Evolutionary conservation across 2,329 filamentous ascomycete species (phyloP).

Genomic region (Cryoendolithus antarcticus): DNA sequence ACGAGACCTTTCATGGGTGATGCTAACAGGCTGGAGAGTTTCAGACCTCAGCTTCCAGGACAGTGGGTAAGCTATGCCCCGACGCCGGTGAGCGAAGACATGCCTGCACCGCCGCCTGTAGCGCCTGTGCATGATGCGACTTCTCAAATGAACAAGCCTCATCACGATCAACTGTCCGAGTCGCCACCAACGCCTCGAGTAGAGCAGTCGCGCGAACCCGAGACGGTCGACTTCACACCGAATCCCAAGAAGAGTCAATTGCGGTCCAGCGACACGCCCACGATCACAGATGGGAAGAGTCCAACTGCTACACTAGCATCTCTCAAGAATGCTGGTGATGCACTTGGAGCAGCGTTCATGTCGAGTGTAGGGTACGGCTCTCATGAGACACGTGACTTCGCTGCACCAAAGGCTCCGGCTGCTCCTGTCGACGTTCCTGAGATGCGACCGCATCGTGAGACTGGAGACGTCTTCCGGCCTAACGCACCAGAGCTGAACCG

Average conservation of each 20-base stretch:
- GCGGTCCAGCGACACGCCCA: conserved; percentile 10
- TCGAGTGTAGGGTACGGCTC: conserved; percentile 23
- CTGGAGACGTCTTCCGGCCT: conserved; percentile 1
- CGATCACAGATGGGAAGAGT: conserved; percentile 2
- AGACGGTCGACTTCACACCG: conserved; percentile 21
- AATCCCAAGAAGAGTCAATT: conserved; percentile 23
- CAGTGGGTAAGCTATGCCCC: conserved; percentile 41
- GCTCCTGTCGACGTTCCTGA: conserved; percentile 12
- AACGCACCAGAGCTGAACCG: neutral
- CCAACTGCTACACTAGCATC: conserved; percentile 23
- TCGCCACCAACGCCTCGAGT: conserved; percentile 2
- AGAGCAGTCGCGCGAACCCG: neutral
- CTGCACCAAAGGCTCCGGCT: conserved; percentile 10
- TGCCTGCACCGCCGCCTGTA: neutral
- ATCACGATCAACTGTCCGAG: conserved; percentile 1
- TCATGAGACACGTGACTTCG: conserved; percentile 23
- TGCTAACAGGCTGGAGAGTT: conserved; percentile 22
- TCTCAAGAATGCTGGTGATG: conserved; percentile 34
- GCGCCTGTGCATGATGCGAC: neutral
- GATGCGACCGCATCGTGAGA: conserved; percentile 4
- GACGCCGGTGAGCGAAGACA: conserved; percentile 26
- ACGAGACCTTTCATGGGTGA: conserved; percentile 1
- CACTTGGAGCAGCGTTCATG: conserved; percentile 35
- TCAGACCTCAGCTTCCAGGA: conserved; percentile 40
- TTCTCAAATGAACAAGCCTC: too few relatives aligned